Conservation (phyloP, 1,284 basidiomycete genomes). For the Tylopilus sp. region DNA sequence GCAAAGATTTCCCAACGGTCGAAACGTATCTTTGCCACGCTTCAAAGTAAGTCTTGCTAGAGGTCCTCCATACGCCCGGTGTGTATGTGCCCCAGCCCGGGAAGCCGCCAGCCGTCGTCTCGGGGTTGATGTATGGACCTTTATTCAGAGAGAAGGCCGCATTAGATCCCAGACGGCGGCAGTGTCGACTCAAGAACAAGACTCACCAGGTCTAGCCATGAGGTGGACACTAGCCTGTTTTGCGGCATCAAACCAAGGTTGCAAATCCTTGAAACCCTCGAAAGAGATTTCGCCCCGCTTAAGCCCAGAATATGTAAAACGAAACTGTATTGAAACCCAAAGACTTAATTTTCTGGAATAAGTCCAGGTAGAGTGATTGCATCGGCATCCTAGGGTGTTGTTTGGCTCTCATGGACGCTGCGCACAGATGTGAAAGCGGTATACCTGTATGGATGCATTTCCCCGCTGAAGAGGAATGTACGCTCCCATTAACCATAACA, state of each 20-base stretch:
- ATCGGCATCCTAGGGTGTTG: slow-evolving; percentile 36
- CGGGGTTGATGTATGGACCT: slow-evolving; percentile 53
- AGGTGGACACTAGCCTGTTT: slow-evolving; percentile 45
- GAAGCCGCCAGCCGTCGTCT: slow-evolving; percentile 50
- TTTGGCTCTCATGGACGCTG: not conserved
- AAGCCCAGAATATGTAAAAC: slow-evolving; percentile 47
- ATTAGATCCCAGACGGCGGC: not conserved
- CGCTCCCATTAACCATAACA: slow-evolving; percentile 43
- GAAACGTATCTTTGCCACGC: slow-evolving; percentile 43
- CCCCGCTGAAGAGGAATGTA: slow-evolving; percentile 45
- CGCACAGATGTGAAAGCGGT: not conserved
- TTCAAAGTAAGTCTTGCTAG: slow-evolving; percentile 41
- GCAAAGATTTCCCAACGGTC: slow-evolving; percentile 41
- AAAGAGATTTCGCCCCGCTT: slow-evolving; percentile 45
- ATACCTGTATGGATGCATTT: slow-evolving; percentile 46
- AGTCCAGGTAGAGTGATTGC: slow-evolving; percentile 41
- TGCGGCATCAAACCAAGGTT: slow-evolving; percentile 47
- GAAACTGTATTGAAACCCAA: slow-evolving; percentile 47
- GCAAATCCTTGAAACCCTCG: slow-evolving; percentile 45
- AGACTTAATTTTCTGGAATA: slow-evolving; percentile 46
- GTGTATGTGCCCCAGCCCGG: slow-evolving; percentile 50
- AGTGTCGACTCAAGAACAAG: not conserved
- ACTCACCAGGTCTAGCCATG: slow-evolving; percentile 42
- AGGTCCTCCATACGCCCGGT: slow-evolving; percentile 44
- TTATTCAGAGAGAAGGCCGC: slow-evolving; percentile 4